phyloP scores from a whole-genome alignment of 139 green algal species.

The Bryopsis sp. region DNA sequence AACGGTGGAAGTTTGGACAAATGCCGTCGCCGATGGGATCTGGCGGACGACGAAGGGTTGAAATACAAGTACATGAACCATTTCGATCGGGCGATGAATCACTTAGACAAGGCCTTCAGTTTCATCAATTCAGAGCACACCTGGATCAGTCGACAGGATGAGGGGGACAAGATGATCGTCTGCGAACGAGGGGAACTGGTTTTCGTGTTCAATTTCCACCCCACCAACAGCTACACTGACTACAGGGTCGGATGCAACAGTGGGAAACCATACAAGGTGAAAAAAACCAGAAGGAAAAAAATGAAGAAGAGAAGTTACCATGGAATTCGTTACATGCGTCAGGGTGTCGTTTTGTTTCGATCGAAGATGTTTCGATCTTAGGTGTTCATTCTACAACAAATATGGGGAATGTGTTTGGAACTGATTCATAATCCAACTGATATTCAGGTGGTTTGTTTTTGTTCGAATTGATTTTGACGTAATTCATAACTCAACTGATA shows the following conservation, averaged over 20 bases:
- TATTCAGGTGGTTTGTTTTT: too few relatives aligned
- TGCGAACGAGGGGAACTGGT: slow-evolving; percentile 91
- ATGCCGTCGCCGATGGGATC: slow-evolving; percentile 89
- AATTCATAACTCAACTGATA: too few relatives aligned
- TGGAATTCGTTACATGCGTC: neutral
- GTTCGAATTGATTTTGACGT: too few relatives aligned
- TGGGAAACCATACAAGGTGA: slow-evolving; percentile 44
- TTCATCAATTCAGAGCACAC: slow-evolving; percentile 72
- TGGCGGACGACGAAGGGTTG: slow-evolving; percentile 72
- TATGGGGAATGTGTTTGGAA: too few relatives aligned
- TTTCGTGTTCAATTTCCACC: slow-evolving; percentile 99
- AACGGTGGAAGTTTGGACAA: slow-evolving; percentile 91
- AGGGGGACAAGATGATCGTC: slow-evolving; percentile 92
- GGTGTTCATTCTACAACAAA: too few relatives aligned
- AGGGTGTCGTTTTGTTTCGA: too few relatives aligned
- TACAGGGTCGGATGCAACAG: slow-evolving; percentile 80
- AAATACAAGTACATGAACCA: slow-evolving; percentile 83
- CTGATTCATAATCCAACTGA: too few relatives aligned
- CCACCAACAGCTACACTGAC: slow-evolving; percentile 73
- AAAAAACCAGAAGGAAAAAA: too few relatives aligned
- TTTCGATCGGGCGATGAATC: slow-evolving; percentile 88
- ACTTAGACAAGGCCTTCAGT: slow-evolving; percentile 88
- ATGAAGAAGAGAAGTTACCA: slow-evolving; percentile 3
- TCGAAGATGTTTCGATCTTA: too few relatives aligned
- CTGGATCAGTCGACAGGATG: slow-evolving; percentile 67